Percentiles rank a stretch among this genome's conserved stretches.
Evolutionary conservation across 2,329 filamentous ascomycete species (phyloP).

Genomic region (Cladosporium sphaerospermum): DNA sequence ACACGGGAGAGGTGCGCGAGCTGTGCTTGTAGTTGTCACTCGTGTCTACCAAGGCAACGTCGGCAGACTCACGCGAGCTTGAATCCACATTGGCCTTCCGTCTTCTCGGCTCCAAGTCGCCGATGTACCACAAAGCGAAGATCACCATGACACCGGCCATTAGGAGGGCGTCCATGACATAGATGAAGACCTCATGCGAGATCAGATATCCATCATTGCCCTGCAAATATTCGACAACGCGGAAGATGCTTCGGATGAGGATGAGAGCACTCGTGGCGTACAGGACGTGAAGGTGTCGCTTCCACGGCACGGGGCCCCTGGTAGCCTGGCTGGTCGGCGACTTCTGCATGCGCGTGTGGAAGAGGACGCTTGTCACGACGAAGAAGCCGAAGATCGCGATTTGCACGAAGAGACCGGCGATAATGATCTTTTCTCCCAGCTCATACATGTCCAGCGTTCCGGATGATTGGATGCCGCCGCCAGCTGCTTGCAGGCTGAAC

Average conservation of each 20-base stretch:
- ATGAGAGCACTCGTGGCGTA: slow-evolving; percentile 39
- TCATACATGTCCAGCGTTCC: slow-evolving; percentile 26
- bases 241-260: slow-evolving; percentile 41
- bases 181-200: slow-evolving; percentile 38
- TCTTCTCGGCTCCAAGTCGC: slow-evolving; percentile 1
- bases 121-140: slow-evolving; percentile 13
- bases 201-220: slow-evolving; percentile 39
- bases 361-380: slow-evolving; percentile 42
- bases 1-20: too few relatives aligned
- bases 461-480: slow-evolving; percentile 35
- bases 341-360: slow-evolving; percentile 40
- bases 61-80: neutral
- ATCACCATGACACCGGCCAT: slow-evolving; percentile 30
- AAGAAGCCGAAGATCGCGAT: slow-evolving; percentile 54
- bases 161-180: slow-evolving; percentile 39
- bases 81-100: neutral
- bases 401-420: slow-evolving; percentile 52
- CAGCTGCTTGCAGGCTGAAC: slow-evolving; percentile 46
- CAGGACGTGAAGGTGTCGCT: slow-evolving; percentile 30
- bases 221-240: slow-evolving; percentile 44
- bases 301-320: slow-evolving; percentile 27
- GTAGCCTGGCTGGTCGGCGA: neutral
- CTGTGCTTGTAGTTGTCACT: too few relatives aligned
- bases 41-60: too few relatives aligned
- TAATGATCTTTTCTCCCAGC: slow-evolving; percentile 48